Evolutionary conservation across 2,329 filamentous ascomycete species (phyloP), one percentile per base, ranked within the genome.

Genomic region (Purpureocillium takamizusanense): DNA sequence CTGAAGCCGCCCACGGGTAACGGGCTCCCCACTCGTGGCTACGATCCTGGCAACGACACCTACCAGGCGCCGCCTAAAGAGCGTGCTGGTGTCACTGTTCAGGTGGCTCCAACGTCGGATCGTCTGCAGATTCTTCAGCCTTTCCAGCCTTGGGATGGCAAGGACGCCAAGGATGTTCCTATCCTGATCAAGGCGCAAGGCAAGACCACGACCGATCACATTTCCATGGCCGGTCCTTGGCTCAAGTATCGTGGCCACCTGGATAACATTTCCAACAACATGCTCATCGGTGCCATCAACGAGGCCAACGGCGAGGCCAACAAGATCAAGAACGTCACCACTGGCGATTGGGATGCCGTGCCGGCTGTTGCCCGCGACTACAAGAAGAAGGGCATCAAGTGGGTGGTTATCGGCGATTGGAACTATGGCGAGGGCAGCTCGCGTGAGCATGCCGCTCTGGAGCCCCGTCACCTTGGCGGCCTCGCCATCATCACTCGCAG

Each of bases 261-360:
- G 57, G 90, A 95, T 79, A 97, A 97, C 78, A 95, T 97, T 71
- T 95, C 89, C 61, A 95, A 97, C 81, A 97, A 97, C 78, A 94
- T 95, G 87, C 70, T 97, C 64, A 95, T 97, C 54, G 90, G 90
- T 71, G 92, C 92, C 57, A 86, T 88, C 70, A 98, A 95, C 71
- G 81, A 83, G 56, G 89, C 85, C 59, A 98, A 97, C 69, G 87
- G 83, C 44, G 87, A 97, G 74, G 89, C 88, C 56, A 98, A 98
- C 81, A 95, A 94, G 76, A 73, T 98, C 65, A 83, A 86, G 76
- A 95, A 98, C 80, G 69, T 77, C 67, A 81, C 84, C 56, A 94
- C 74, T 46, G 86, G 82, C 54, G 79, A 89, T 51, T 90, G 78
- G 63, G 88, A 83, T 59, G 85, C 86, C 44, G 92, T 98, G 41